Evolutionary conservation across 306 rosid species (phyloP).

Genomic region (Pachyrhizus erosus): DNA sequence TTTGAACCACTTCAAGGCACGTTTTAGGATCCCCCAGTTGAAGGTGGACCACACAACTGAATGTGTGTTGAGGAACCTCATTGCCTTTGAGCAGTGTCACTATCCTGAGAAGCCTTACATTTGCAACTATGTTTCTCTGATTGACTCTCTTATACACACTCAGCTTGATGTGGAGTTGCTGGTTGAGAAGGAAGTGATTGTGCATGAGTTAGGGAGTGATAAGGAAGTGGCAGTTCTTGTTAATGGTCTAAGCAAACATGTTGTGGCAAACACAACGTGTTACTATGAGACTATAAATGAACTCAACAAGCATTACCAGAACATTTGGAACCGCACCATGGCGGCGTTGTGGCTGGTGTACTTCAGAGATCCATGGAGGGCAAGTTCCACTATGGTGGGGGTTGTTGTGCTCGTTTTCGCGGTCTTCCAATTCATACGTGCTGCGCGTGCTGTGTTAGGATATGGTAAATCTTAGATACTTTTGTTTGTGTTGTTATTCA

Average conservation of each 20-base stretch:
- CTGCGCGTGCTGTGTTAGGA: neutral
- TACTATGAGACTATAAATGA: slow-evolving; percentile 22
- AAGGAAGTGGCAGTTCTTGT: slow-evolving; percentile 53
- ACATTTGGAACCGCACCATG: slow-evolving; percentile 51
- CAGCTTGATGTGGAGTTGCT: slow-evolving; percentile 57
- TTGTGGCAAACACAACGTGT: slow-evolving; percentile 42
- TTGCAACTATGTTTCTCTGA: slow-evolving; percentile 52
- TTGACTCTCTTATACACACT: slow-evolving; percentile 57
- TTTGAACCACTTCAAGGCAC: slow-evolving; percentile 38
- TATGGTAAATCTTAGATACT: neutral
- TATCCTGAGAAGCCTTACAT: slow-evolving; percentile 51
- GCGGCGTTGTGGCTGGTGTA: slow-evolving; percentile 58
- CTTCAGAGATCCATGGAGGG: slow-evolving; percentile 70
- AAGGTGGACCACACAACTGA: slow-evolving; percentile 51
- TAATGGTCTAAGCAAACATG: slow-evolving; percentile 50
- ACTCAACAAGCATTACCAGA: slow-evolving; percentile 50
- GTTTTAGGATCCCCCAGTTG: slow-evolving; percentile 43
- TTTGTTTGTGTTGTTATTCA: neutral
- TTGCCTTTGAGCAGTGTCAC: slow-evolving; percentile 66
- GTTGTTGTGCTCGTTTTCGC: slow-evolving; percentile 42
- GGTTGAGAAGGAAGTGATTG: slow-evolving; percentile 52
- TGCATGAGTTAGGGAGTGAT: slow-evolving; percentile 57
- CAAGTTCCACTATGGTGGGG: slow-evolving; percentile 67
- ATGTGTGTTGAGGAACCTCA: slow-evolving; percentile 56
- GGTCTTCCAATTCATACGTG: slow-evolving; percentile 40